Percentiles rank a stretch among this genome's conserved stretches.
Evolutionary conservation across 2,329 filamentous ascomycete genomes (phyloP).

Genomic region (Penicillium digitatum): DNA sequence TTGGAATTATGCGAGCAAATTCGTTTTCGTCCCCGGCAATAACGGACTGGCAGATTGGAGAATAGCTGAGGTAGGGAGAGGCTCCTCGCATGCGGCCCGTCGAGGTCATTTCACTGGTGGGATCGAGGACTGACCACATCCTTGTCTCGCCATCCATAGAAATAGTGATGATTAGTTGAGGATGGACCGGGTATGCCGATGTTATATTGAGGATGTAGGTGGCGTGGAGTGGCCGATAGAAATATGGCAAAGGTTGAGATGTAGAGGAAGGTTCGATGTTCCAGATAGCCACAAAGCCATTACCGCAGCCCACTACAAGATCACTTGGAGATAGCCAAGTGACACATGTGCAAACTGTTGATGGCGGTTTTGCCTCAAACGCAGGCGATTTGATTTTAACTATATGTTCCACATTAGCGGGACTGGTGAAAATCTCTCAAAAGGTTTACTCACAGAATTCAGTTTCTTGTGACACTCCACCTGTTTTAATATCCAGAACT

Average conservation of each 20-base stretch:
- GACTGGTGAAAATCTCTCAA: neutral
- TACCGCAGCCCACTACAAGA: slow-evolving; percentile 54
- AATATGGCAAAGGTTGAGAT: slow-evolving; percentile 29
- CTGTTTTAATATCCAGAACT: slow-evolving; percentile 50
- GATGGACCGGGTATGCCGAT: slow-evolving; percentile 52
- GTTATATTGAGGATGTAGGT: slow-evolving; percentile 40
- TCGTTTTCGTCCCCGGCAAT: slow-evolving; percentile 54
- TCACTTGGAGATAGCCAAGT: slow-evolving; percentile 56
- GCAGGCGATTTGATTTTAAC: slow-evolving; percentile 47
- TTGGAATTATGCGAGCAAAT: slow-evolving; percentile 46
- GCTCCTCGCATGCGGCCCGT: slow-evolving; percentile 51
- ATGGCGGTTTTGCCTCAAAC: slow-evolving; percentile 50
- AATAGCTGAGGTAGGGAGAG: slow-evolving; percentile 50
- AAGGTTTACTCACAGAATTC: slow-evolving; percentile 32
- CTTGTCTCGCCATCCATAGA: slow-evolving; percentile 54
- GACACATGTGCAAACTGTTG: slow-evolving; percentile 53
- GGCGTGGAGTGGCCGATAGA: slow-evolving; percentile 37
- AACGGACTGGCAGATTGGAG: slow-evolving; percentile 53
- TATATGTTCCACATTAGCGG: slow-evolving; percentile 15
- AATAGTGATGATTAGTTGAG: slow-evolving; percentile 51
- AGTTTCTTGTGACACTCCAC: slow-evolving; percentile 22
- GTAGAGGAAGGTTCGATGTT: slow-evolving; percentile 33
- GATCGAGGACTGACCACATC: slow-evolving; percentile 53
- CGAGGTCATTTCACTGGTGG: slow-evolving; percentile 43
- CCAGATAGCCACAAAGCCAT: slow-evolving; percentile 56